Base-by-base conservation (phyloP, 163 green algal genomes). In the Smithsoniella earleae region DNA sequence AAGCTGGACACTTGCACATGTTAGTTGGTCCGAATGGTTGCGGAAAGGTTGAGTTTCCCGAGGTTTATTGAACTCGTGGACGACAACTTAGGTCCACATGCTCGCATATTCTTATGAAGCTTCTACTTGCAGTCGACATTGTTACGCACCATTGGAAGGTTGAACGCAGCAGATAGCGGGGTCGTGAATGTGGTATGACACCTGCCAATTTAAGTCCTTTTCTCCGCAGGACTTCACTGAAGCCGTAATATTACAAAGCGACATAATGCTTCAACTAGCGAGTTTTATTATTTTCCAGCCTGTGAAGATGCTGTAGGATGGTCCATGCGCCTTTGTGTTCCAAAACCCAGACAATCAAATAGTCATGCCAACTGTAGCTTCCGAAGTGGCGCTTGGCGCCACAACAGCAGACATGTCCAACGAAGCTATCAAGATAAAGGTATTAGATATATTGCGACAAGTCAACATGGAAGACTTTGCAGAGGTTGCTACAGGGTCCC, bases 271-370 rank as follows among this genome's bases (percentile, higher is more conserved):
- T n/a, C n/a, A n/a, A n/a, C n/a, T n/a, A n/a, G n/a, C n/a, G n/a
- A n/a, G n/a, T n/a, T n/a, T n/a, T n/a, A n/a, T n/a, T n/a, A n/a
- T n/a, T n/a, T n/a, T n/a, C n/a, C n/a, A n/a, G n/a, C n/a, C n/a
- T n/a, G n/a, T n/a, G n/a, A n/a, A n/a, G n/a, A n/a, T n/a, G n/a
- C 6, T 69, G 58, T 31, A 69, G 2, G 81, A 87, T 3, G 46
- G 64, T 18, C 89, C 91, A 1, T 81, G 79, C 0, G 88, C 84
- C 27, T 96, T 98, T 79, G 94, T 99, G 36, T 96, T 97, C 75
- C 94, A 99, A 72, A 99, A 98, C 79, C 94, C 94, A 2, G 94
- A 99, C 76, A 90, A 98, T 77, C 92, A 98, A 73, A 88, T 95
- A 25, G 88, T 99, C 10, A 93, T 99, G 88, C 94, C 94, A 4